A percentile compares a stretch with the other conserved stretches of the same genome.
Evolutionary conservation across 768 basidiomycete genomes (phyloP).

Genomic region (Ramaria sp.): DNA sequence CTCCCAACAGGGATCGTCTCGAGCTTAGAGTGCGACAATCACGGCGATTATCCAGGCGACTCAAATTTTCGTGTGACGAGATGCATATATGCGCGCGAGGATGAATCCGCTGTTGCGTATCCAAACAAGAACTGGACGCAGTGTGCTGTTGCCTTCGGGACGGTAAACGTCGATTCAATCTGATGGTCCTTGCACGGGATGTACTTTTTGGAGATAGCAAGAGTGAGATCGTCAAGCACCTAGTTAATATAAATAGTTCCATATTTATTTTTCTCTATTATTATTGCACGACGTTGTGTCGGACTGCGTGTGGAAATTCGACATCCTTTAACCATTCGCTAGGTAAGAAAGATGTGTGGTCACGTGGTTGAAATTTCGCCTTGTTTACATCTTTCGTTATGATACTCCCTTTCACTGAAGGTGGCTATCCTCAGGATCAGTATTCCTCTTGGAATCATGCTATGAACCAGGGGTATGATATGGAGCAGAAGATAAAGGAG

Average conservation of each 20-base stretch:
- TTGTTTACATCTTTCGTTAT: neutral
- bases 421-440: neutral
- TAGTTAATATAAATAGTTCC: neutral
- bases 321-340: neutral
- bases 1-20: conserved; percentile 16
- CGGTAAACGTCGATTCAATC: neutral
- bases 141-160: neutral
- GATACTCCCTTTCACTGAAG: neutral
- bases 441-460: neutral
- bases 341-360: neutral
- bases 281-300: too few relatives aligned
- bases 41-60: too few relatives aligned
- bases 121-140: conserved; percentile 1
- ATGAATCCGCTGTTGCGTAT: conserved; percentile 1
- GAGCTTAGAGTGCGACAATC: conserved; percentile 14
- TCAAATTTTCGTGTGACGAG: too few relatives aligned
- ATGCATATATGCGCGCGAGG: conserved; percentile 11
- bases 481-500: neutral
- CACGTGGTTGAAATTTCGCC: too few relatives aligned
- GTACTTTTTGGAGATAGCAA: neutral
- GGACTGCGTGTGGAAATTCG: too few relatives aligned
- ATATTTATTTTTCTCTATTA: too few relatives aligned
- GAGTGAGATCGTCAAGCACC: neutral
- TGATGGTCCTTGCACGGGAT: neutral
- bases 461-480: neutral